Conservation (phyloP, 495 filamentous ascomycete genomes). For the Aspergillus egyptiacus region DNA sequence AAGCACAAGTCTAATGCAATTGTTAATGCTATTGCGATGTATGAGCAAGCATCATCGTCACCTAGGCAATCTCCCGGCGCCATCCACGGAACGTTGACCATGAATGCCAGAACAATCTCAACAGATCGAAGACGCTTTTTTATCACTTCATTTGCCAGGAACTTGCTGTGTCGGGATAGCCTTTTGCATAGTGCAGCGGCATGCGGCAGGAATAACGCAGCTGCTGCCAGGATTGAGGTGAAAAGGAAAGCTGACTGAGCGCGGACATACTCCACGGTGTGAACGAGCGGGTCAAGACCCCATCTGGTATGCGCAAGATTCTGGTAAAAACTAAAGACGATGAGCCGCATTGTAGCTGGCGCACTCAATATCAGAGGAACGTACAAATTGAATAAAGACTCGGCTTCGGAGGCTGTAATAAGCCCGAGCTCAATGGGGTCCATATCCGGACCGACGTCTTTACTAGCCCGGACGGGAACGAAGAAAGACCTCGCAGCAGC, state of each 20-base stretch:
- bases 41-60: slow-evolving; percentile 67
- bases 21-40: slow-evolving; percentile 61
- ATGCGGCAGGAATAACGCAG: slow-evolving; percentile 58
- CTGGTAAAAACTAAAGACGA: slow-evolving; percentile 52
- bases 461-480: slow-evolving; percentile 50
- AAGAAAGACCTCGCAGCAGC: slow-evolving; percentile 49
- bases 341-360: not conserved
- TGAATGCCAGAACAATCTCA: slow-evolving; percentile 67
- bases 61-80: slow-evolving; percentile 58
- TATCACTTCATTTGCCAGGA: slow-evolving; percentile 55
- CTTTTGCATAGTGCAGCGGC: slow-evolving; percentile 57
- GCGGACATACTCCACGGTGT: slow-evolving; percentile 58
- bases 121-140: slow-evolving; percentile 56
- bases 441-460: slow-evolving; percentile 55
- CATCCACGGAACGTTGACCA: slow-evolving; percentile 78
- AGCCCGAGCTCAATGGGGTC: slow-evolving; percentile 65
- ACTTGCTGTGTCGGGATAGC: slow-evolving; percentile 57
- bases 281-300: slow-evolving; percentile 62
- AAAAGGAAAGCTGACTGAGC: slow-evolving; percentile 63
- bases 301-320: slow-evolving; percentile 68
- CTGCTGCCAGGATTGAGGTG: slow-evolving; percentile 60
- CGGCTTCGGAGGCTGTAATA: slow-evolving; percentile 55
- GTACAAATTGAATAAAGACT: slow-evolving; percentile 59
- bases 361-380: slow-evolving; percentile 10
- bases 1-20: slow-evolving; percentile 63